A percentile compares a stretch with the other conserved stretches of the same genome.
phyloP scores from a whole-genome alignment of 495 filamentous ascomycete species.

The Penicillium lagena region DNA sequence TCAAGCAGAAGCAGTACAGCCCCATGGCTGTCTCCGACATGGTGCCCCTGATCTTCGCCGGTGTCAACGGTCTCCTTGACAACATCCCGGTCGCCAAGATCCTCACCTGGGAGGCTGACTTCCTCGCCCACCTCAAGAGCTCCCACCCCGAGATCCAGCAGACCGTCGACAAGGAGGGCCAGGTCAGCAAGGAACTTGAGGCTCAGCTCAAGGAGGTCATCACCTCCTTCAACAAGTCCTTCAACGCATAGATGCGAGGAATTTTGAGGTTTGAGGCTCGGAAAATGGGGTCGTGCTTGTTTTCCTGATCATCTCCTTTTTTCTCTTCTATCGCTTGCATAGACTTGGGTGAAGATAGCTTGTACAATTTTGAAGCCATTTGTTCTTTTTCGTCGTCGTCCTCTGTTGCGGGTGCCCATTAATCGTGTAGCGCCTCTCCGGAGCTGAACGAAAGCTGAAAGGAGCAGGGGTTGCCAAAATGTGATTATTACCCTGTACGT shows the following conservation, averaged over 20 bases:
- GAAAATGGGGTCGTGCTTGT: constrained; percentile 30
- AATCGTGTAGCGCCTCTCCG: not conserved
- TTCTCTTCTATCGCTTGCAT: constrained; percentile 35
- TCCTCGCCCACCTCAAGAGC: constrained; percentile 83
- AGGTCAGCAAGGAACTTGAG: constrained; percentile 93
- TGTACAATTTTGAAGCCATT: constrained; percentile 50
- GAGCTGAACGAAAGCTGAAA: constrained; percentile 1
- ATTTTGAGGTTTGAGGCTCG: constrained; percentile 14
- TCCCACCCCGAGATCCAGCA: constrained; percentile 78
- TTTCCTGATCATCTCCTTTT: constrained; percentile 25
- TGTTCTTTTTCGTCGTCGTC: constrained; percentile 36
- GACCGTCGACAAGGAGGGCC: constrained; percentile 93
- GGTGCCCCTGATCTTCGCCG: constrained; percentile 98
- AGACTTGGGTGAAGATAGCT: constrained; percentile 40
- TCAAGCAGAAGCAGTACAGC: constrained; percentile 99
- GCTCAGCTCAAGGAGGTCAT: constrained; percentile 76
- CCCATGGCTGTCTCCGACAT: constrained; percentile 99
- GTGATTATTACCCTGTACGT: constrained; percentile 47
- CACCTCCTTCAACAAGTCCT: constrained; percentile 85
- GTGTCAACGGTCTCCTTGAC: constrained; percentile 96
- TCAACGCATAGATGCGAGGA: constrained; percentile 53
- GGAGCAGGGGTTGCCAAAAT: constrained; percentile 23
- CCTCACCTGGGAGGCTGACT: constrained; percentile 86
- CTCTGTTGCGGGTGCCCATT: constrained; percentile 6
- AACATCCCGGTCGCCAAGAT: constrained; percentile 79